Evolutionary conservation across 2,329 filamentous ascomycete species (phyloP).

Genomic region (Paraphoma sp.): DNA sequence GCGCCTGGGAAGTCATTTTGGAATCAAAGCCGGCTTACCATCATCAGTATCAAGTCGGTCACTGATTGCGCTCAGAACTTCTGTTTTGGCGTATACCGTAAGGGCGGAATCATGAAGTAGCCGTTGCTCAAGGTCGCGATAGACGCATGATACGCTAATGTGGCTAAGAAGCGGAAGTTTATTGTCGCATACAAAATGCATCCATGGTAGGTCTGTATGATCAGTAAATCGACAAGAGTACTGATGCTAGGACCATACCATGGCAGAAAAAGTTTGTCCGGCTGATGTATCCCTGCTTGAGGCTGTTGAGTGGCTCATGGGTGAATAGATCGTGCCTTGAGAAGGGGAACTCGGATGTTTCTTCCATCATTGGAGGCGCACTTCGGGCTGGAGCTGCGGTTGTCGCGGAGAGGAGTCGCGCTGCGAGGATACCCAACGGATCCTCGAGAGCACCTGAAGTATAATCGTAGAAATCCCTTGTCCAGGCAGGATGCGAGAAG

Average conservation of each 20-base stretch:
- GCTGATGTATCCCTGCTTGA: conserved; percentile 34
- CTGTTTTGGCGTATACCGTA: conserved; percentile 42
- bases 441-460: conserved; percentile 27
- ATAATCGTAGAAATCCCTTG: conserved; percentile 19
- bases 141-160: conserved; percentile 41
- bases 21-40: conserved; percentile 1
- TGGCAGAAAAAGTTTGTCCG: conserved; percentile 26
- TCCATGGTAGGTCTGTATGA: conserved; percentile 31
- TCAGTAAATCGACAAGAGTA: conserved; percentile 3
- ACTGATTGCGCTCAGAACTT: conserved; percentile 33
- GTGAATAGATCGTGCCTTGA: conserved; percentile 6
- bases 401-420: conserved; percentile 31
- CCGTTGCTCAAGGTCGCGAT: conserved; percentile 38
- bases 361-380: conserved; percentile 27
- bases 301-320: conserved; percentile 22
- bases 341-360: conserved; percentile 34
- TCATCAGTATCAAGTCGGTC: conserved; percentile 37
- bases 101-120: conserved; percentile 35
- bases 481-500: neutral
- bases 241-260: conserved; percentile 14
- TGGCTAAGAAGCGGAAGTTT: conserved; percentile 43
- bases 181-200: conserved; percentile 35
- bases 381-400: conserved; percentile 28
- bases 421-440: conserved; percentile 28
- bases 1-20: neutral